Percentiles rank a stretch among this genome's conserved stretches.
Conservation (phyloP, 768 basidiomycete species). For the Tulasnella calospora region DNA sequence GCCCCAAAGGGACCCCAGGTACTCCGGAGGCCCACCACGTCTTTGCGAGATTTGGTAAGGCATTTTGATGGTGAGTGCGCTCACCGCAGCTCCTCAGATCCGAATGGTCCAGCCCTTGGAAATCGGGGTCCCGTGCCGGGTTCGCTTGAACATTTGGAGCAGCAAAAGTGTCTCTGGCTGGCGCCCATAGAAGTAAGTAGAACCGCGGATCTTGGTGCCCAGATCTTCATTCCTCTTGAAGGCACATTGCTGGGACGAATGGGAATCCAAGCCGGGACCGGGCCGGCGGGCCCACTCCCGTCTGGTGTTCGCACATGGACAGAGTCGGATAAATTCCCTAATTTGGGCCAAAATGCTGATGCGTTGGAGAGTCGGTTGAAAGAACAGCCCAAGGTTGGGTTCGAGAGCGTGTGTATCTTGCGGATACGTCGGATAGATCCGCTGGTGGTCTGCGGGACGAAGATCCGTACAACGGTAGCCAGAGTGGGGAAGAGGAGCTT, state of each 20-base stretch:
- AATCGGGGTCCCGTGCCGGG: not conserved
- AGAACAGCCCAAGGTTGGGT: not conserved
- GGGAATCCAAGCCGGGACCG: not conserved
- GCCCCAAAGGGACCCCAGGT: not conserved
- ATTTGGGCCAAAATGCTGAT: not conserved
- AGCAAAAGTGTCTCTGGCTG: not conserved
- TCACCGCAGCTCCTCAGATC: not conserved
- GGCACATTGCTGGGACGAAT: not conserved
- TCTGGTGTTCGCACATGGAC: not conserved
- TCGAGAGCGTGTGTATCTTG: not conserved
- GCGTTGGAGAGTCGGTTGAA: not conserved
- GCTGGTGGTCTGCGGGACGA: not conserved
- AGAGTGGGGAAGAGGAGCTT: not conserved
- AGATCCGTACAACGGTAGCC: not conserved
- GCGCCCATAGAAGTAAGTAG: not conserved
- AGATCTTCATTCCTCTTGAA: not conserved
- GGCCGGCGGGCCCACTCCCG: not conserved
- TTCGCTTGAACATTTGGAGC: not conserved
- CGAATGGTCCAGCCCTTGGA: conserved; percentile 1
- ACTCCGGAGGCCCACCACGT: not conserved
- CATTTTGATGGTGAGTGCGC: not conserved
- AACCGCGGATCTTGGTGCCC: not conserved
- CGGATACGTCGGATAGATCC: not conserved
- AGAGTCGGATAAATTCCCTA: not conserved
- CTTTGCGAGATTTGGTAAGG: not conserved